Percentiles rank a stretch among this genome's conserved stretches.
Conservation (phyloP, 73 alveolate species). For the Paramecium octaurelia region DNA sequence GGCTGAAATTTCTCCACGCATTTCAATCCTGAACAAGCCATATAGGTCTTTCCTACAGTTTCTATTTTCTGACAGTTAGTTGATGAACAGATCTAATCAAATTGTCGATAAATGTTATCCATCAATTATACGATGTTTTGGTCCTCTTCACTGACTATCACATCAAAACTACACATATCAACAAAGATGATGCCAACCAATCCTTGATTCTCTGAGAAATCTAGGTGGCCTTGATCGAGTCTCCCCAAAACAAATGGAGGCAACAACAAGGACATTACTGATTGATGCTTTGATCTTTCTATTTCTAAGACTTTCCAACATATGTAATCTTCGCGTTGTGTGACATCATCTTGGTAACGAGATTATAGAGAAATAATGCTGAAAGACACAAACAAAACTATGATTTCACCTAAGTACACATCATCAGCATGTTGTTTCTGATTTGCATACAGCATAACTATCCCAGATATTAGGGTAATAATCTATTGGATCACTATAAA, state of each 20-base stretch:
- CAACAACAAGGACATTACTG: conserved; percentile 14
- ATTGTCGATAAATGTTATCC: conserved; percentile 71
- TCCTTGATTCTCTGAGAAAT: conserved; percentile 80
- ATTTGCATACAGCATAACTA: neutral
- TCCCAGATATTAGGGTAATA: neutral
- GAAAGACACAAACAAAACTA: neutral
- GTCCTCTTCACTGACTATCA: conserved; percentile 70
- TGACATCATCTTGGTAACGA: conserved; percentile 27
- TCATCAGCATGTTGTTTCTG: neutral
- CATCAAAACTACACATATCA: conserved; percentile 75
- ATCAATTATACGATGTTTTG: conserved; percentile 68
- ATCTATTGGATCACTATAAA: neutral
- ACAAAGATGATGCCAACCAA: conserved; percentile 74
- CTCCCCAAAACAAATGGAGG: conserved; percentile 54
- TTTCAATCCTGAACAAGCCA: conserved; percentile 86
- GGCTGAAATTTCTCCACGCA: conserved; percentile 67
- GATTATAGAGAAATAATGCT: neutral
- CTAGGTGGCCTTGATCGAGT: conserved; percentile 70
- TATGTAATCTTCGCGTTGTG: conserved; percentile 13
- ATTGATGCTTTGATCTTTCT: neutral
- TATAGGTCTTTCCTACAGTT: conserved; percentile 87
- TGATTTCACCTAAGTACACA: neutral
- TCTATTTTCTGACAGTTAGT: conserved; percentile 67
- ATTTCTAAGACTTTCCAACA: conserved; percentile 1
- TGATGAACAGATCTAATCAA: conserved; percentile 73